Evolutionary conservation across 1,284 basidiomycete species (phyloP).

Genomic region (Spongispora temasekensis): DNA sequence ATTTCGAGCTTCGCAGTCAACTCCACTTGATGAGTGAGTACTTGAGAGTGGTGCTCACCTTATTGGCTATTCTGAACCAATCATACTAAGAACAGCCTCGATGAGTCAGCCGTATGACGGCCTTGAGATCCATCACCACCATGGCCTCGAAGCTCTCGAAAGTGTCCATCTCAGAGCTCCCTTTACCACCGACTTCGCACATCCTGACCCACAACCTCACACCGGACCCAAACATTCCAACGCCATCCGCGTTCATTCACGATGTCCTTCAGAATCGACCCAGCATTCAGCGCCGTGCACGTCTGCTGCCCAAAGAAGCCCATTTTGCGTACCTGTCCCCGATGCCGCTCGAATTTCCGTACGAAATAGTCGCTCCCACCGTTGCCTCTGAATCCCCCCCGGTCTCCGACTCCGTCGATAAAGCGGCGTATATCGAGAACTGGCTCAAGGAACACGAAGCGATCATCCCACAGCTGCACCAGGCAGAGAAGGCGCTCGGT

Average conservation of each 20-base stretch:
- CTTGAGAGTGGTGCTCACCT: no score
- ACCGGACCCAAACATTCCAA: slow-evolving; percentile 62
- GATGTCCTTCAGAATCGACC: slow-evolving; percentile 55
- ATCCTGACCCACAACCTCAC: slow-evolving; percentile 71
- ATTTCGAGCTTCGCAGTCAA: no score
- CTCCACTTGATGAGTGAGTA: no score
- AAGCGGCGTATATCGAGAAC: slow-evolving; percentile 65
- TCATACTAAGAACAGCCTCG: no score
- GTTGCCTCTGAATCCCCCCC: slow-evolving; percentile 39
- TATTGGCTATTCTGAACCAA: no score
- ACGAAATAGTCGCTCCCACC: slow-evolving; percentile 67
- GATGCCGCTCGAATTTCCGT: slow-evolving; percentile 84
- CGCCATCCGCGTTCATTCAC: slow-evolving; percentile 51
- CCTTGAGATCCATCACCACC: slow-evolving; percentile 7
- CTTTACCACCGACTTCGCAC: slow-evolving; percentile 59
- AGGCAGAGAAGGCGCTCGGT: no score
- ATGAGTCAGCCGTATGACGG: not conserved
- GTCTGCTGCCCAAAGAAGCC: slow-evolving; percentile 54
- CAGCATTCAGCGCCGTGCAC: slow-evolving; percentile 74
- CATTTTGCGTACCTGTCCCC: slow-evolving; percentile 88
- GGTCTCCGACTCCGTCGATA: slow-evolving; percentile 47
- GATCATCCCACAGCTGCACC: slow-evolving; percentile 39
- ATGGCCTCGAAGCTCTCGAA: slow-evolving; percentile 26
- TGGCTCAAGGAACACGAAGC: slow-evolving; percentile 72
- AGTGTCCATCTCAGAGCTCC: slow-evolving; percentile 62